Base-by-base conservation (phyloP, 1,284 basidiomycete genomes). In the Sanghuangporus sanghuang region DNA sequence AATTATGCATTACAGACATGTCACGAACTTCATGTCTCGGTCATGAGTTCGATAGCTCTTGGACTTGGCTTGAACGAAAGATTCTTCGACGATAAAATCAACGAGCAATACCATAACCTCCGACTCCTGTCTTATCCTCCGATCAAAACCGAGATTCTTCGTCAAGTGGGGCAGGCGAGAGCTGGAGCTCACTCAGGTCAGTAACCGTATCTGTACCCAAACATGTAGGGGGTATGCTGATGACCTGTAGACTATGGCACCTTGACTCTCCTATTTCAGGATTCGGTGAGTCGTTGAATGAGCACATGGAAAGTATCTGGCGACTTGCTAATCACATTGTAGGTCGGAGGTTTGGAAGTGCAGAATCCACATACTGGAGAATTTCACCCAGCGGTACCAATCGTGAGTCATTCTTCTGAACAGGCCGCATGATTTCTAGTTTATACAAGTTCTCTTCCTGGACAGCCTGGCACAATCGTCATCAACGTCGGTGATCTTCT, bases 401-500 rank as follows among this genome's bases (percentile, higher is more conserved):
- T 93, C 57, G 90, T 92, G 74, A 67, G 86, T 73, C 8, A 2
- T 50, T 12, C 14, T 48, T 36, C 16, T 40, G 18, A 8, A 18
- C 23, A 42, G 18, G 44, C n/a, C 35, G n/a, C 11, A 12, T 18
- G 12, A n/a, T 8, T 39, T n/a, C 14, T 27, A 6, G 21, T 50
- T 35, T 68, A 18, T 39, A 23, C 46, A 59, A 62, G 46, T 66
- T 65, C 18, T 68, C 65, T 18, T 46, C 64, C 27, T 2, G 65
- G 65, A 3, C 66, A 93, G 84, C 84, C 86, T 4, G 90, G 83
- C 11, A 92, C 92, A 2, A 88, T 94, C 62, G 89, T 95, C 36
- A 82, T 94, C 59, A 95, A 95, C 69, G 87, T 91, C 4, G 92
- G 90, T 5, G 92, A 94, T 73, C 81, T 94, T 18, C 80, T 95